Base-by-base conservation (phyloP, 129 eudicot genomes). In the Logfia minima region DNA sequence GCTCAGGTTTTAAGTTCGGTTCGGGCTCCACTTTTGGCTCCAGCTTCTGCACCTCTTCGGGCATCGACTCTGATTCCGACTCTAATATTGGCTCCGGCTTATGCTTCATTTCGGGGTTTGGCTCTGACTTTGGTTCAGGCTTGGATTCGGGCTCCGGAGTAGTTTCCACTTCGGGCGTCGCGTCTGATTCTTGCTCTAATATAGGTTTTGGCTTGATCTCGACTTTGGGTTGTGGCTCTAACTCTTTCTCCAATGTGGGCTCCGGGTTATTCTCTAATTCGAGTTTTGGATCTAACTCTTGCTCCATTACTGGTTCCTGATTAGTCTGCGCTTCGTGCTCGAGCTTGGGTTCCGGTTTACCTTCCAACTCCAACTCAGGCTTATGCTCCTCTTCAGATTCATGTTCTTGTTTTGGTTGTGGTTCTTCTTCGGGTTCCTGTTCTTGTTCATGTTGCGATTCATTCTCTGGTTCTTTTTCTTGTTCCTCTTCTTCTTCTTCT, bases 1-100 rank as follows among this genome's bases (percentile, higher is more conserved):
- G 81, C 68, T 78, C 82, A 0, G 21, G 39, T 29, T 21, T 70
- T 28, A 13, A 43, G 41, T 6, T 76, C 0, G 23, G 11, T 23
- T 74, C 43, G 1, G 69, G 39, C 26, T 74, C 69, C 9, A 8
- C 0, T 18, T 75, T 14, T 41, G 63, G 71, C 62, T 63, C 63
- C 6, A 60, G 48, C 5, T 24, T 55, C 19, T 51, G 24, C 68
- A 28, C 22, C n/a, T 66, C 53, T 31, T 76, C 66, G 5, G 14
- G 55, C 3, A 22, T 65, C 1, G 64, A 6, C 4, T 65, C 17
- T 48, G 5, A 6, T 32, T 53, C 55, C 1, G 58, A 32, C 23
- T 66, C 58, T 23, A 16, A 3, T 16, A 26, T 24, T 10, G 68
- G 4, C 68, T 68, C 68, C 3, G 23, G 32, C 28, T 72, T 56